Percentiles rank a stretch among this genome's conserved stretches.
These are phyloP conservation scores for Vinca minor DNA, from an alignment of 257 asterid genomes.

Conservation along the genomic window DNA sequence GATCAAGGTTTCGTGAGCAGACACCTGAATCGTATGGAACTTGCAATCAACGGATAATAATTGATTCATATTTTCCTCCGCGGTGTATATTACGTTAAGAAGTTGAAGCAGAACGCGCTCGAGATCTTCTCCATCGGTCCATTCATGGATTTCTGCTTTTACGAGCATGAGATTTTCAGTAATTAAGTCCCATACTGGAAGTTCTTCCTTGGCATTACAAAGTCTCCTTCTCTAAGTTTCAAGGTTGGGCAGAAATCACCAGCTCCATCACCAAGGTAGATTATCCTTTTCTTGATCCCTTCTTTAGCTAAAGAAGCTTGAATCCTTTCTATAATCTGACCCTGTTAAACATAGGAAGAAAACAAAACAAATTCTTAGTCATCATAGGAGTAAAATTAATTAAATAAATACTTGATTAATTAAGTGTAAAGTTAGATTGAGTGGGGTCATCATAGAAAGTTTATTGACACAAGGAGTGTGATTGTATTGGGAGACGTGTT, in stretches of 20 bases:
- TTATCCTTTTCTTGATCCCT: conserved; percentile 41
- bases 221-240: conserved; percentile 40
- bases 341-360: conserved; percentile 23
- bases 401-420: too few relatives aligned
- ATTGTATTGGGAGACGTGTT: too few relatives aligned
- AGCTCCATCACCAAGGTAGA: conserved; percentile 67
- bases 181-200: conserved; percentile 64
- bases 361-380: not conserved
- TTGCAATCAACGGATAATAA: conserved; percentile 20
- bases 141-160: conserved; percentile 47
- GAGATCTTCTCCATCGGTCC: conserved; percentile 54
- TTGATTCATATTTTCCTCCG: conserved; percentile 17
- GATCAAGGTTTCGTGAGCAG: conserved; percentile 16
- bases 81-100: conserved; percentile 30
- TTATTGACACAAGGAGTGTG: too few relatives aligned
- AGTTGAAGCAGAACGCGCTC: conserved; percentile 32
- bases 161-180: conserved; percentile 30
- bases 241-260: conserved; percentile 61
- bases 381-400: too few relatives aligned
- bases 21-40: conserved; percentile 8
- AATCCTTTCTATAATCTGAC: conserved; percentile 53
- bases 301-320: conserved; percentile 42
- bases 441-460: too few relatives aligned
- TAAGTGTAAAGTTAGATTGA: not conserved
- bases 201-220: conserved; percentile 70